Percentiles rank a stretch among this genome's conserved stretches.
Evolutionary conservation across 2,329 filamentous ascomycete genomes (phyloP).

Genomic region (Fusarium sambucinum): DNA sequence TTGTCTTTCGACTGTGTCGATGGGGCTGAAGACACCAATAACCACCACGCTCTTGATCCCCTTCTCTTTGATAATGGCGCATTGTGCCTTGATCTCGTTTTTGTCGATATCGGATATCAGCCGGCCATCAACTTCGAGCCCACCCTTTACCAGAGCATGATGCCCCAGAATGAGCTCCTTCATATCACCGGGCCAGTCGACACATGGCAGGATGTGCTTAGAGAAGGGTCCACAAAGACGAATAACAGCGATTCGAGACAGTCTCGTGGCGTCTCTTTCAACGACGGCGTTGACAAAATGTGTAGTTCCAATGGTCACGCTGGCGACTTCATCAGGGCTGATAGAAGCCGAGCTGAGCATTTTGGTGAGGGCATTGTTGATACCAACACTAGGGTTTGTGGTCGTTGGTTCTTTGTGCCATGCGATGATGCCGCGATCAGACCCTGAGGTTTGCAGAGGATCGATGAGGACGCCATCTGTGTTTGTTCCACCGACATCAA

Average conservation of each 20-base stretch:
- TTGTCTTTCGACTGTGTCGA: conserved; percentile 62
- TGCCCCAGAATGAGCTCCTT: conserved; percentile 61
- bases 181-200: conserved; percentile 66
- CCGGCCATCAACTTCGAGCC: conserved; percentile 64
- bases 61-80: conserved; percentile 54
- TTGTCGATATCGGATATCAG: conserved; percentile 61
- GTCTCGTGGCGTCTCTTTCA: conserved; percentile 62
- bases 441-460: conserved; percentile 51
- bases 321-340: conserved; percentile 56
- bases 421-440: conserved; percentile 59
- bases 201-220: conserved; percentile 62
- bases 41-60: conserved; percentile 63
- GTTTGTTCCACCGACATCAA: conserved; percentile 65
- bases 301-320: conserved; percentile 67
- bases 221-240: conserved; percentile 67
- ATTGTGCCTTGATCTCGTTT: conserved; percentile 56
- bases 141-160: conserved; percentile 61
- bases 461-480: conserved; percentile 66
- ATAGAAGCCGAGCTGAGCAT: conserved; percentile 56
- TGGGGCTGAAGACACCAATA: conserved; percentile 65
- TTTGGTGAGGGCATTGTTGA: conserved; percentile 58
- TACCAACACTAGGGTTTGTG: conserved; percentile 60
- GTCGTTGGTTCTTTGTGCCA: conserved; percentile 65
- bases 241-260: conserved; percentile 65
- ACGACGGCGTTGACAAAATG: conserved; percentile 71